phyloP scores from a whole-genome alignment of 2,329 filamentous ascomycete species.

The Sphaerulina populicola region DNA sequence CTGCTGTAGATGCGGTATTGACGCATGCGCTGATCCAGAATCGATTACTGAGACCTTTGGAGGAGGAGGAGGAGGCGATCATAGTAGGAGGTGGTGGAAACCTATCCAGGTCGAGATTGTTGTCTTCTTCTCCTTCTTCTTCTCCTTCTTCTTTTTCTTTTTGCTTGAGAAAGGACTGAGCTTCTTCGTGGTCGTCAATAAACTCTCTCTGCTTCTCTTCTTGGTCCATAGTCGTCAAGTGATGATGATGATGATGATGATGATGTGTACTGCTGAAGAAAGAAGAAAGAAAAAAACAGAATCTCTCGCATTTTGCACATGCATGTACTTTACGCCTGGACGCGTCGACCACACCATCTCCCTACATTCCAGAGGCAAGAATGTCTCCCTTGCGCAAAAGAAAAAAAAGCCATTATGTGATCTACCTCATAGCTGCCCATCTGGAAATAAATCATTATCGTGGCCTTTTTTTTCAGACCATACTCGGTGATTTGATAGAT shows the following conservation, averaged over 20 bases:
- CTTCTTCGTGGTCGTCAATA: conserved; percentile 14
- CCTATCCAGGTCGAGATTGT: not conserved
- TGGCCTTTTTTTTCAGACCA: not conserved
- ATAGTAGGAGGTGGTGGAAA: not conserved
- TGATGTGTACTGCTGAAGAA: not conserved
- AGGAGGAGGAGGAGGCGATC: not conserved
- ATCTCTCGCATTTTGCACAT: not conserved
- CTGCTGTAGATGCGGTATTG: conserved; percentile 20
- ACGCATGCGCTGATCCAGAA: conserved; percentile 21
- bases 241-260: too few species aligned
- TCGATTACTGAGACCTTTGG: conserved; percentile 8
- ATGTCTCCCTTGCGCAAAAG: conserved; percentile 4
- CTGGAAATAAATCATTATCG: not conserved
- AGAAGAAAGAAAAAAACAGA: not conserved
- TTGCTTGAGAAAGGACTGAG: conserved; percentile 17
- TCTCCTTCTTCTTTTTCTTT: conserved; percentile 4
- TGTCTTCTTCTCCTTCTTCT: too few species aligned
- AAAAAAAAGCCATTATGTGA: not conserved
- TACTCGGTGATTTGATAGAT: not conserved
- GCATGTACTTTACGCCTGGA: not conserved
- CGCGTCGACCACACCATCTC: not conserved
- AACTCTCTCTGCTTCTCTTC: conserved; percentile 14
- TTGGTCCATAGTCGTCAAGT: not conserved
- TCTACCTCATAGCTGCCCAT: not conserved
- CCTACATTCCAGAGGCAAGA: conserved; percentile 13